A percentile compares a stretch with the other conserved stretches of the same genome.
These are phyloP conservation scores for Gossypium herbaceum DNA, from an alignment of 345 rosid genomes.

Conservation along the genomic window DNA sequence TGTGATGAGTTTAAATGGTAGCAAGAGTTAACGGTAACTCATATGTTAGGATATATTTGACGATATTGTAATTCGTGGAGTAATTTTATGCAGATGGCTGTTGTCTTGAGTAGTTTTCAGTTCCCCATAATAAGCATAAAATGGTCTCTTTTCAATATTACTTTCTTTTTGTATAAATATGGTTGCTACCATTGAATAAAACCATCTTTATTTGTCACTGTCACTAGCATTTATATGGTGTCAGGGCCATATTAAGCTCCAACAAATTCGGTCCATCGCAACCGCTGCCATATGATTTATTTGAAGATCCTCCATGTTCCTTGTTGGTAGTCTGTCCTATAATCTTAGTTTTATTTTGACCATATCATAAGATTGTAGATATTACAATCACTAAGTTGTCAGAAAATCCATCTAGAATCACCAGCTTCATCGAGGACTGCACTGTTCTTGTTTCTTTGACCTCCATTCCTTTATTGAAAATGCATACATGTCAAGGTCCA, in stretches of 20 bases:
- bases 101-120: background rate
- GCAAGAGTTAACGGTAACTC: background rate
- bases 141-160: background rate
- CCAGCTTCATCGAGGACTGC: background rate
- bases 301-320: background rate
- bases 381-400: background rate
- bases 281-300: background rate
- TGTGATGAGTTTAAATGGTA: background rate
- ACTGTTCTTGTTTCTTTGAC: background rate
- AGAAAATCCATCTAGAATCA: background rate
- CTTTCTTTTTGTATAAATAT: background rate
- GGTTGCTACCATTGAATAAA: too few relatives aligned
- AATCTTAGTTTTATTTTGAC: background rate
- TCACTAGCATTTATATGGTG: too few relatives aligned
- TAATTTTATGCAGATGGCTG: background rate
- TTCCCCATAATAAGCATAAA: background rate
- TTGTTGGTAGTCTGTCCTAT: background rate
- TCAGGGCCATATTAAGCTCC: too few relatives aligned
- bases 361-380: background rate
- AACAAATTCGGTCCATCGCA: too few relatives aligned
- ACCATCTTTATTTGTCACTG: too few relatives aligned
- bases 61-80: background rate
- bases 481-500: background rate
- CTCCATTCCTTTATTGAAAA: background rate
- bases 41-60: background rate